Percentiles rank a stretch among this genome's conserved stretches.
These are phyloP conservation scores for Hymenoscyphus scutula DNA, from an alignment of 2,329 filamentous ascomycete species.

Conservation along the genomic window DNA sequence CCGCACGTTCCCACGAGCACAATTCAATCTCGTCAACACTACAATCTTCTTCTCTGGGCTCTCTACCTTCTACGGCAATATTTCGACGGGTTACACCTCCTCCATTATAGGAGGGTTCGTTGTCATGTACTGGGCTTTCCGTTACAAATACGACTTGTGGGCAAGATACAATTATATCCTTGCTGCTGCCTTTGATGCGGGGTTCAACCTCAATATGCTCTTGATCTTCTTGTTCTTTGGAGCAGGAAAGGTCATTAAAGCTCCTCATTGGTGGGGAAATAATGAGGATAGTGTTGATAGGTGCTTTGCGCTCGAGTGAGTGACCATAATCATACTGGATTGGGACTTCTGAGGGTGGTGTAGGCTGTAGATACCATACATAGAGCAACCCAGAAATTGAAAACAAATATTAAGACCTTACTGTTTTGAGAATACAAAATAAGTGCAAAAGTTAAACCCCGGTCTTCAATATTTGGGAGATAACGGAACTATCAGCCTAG, in stretches of 20 bases:
- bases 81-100: conserved; percentile 58
- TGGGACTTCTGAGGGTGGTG: not conserved
- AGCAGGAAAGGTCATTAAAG: conserved; percentile 52
- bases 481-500: too few relatives aligned
- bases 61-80: conserved; percentile 58
- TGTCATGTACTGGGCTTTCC: conserved; percentile 58
- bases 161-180: conserved; percentile 60
- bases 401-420: too few relatives aligned
- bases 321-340: not conserved
- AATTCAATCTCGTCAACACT: conserved; percentile 56
- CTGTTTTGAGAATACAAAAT: too few relatives aligned
- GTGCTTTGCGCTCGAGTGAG: conserved; percentile 52
- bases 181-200: conserved; percentile 60
- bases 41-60: conserved; percentile 60
- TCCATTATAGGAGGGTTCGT: conserved; percentile 58
- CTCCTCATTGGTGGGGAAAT: conserved; percentile 65
- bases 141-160: conserved; percentile 56
- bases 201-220: conserved; percentile 62
- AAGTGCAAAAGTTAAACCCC: too few relatives aligned
- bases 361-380: not conserved
- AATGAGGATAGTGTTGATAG: conserved; percentile 53
- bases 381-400: not conserved
- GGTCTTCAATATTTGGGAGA: too few relatives aligned
- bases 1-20: conserved; percentile 49
- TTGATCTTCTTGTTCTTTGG: conserved; percentile 60